A percentile compares a stretch with the other conserved stretches of the same genome.
These are phyloP conservation scores for Croton setiger DNA, from an alignment of 441 rosid genomes.

Conservation along the genomic window DNA sequence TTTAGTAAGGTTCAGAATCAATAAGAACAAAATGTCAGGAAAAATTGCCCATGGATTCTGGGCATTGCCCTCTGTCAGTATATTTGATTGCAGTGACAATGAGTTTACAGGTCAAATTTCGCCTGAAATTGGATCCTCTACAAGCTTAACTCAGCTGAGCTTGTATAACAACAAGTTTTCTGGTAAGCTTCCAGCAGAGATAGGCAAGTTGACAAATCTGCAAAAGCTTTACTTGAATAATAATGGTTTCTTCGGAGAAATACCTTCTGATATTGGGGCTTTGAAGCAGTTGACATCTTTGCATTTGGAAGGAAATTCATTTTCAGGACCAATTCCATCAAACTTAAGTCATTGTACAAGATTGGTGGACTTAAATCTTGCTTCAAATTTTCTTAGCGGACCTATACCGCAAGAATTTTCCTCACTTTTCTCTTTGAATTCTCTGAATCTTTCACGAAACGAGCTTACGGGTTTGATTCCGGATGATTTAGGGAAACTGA, in stretches of 20 bases:
- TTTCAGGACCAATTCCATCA: conserved; percentile 58
- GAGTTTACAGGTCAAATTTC: conserved; percentile 56
- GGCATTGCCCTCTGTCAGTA: conserved; percentile 51
- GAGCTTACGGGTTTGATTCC: conserved; percentile 60
- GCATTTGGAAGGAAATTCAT: conserved; percentile 62
- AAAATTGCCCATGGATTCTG: conserved; percentile 51
- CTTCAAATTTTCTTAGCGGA: conserved; percentile 61
- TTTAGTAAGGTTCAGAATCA: conserved; percentile 55
- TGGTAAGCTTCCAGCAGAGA: conserved; percentile 53
- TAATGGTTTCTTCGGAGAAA: conserved; percentile 52
- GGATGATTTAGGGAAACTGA: conserved; percentile 45
- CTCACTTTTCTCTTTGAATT: conserved; percentile 51
- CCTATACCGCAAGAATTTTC: conserved; percentile 47
- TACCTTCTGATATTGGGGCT: conserved; percentile 36
- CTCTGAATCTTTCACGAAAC: conserved; percentile 75
- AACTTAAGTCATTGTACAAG: conserved; percentile 44
- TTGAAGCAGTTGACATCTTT: conserved; percentile 55
- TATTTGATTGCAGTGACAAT: conserved; percentile 66
- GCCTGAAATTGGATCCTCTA: conserved; percentile 41
- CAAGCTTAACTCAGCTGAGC: conserved; percentile 44
- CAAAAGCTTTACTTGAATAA: conserved; percentile 59
- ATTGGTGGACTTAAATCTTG: conserved; percentile 75
- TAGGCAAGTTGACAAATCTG: conserved; percentile 48
- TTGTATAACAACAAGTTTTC: conserved; percentile 65
- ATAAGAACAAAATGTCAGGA: conserved; percentile 51